These are phyloP conservation scores for Debaryomyces singareniensis DNA, from an alignment of 1,139 yeast genomes.

Conservation along the genomic window DNA sequence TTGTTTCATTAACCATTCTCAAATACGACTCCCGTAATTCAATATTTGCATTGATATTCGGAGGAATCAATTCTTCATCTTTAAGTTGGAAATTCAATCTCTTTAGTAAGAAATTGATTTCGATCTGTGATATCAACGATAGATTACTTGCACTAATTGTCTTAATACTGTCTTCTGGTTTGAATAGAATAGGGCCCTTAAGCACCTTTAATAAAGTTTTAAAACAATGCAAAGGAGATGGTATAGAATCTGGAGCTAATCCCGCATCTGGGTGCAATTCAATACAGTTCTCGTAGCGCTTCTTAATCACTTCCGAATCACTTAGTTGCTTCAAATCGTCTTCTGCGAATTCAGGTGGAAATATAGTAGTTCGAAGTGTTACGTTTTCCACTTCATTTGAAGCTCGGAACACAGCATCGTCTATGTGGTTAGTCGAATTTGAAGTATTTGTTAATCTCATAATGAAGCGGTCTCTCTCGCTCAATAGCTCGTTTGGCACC, in stretches of 20 bases:
- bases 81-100: constrained; percentile 40
- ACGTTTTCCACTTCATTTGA: constrained; percentile 21
- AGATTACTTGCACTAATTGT: constrained; percentile 47
- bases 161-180: constrained; percentile 37
- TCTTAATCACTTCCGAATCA: constrained; percentile 19
- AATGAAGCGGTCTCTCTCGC: constrained; percentile 20
- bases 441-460: constrained; percentile 8
- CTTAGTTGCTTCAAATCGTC: constrained; percentile 20
- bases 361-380: constrained; percentile 28
- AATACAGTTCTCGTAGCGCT: constrained; percentile 25
- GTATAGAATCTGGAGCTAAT: constrained; percentile 30
- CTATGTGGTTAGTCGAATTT: constrained; percentile 11
- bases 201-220: constrained; percentile 53
- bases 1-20: constrained; percentile 45
- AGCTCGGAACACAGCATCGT: constrained; percentile 31
- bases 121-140: constrained; percentile 47
- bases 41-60: constrained; percentile 29
- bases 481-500: constrained; percentile 18
- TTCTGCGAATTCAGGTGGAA: constrained; percentile 22
- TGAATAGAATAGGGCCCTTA: constrained; percentile 51
- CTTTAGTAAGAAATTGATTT: constrained; percentile 44
- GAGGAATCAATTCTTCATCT: constrained; percentile 51
- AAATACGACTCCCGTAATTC: constrained; percentile 38
- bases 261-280: constrained; percentile 19
- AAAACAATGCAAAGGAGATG: constrained; percentile 49